Evolutionary conservation across 2,329 filamentous ascomycete genomes (phyloP).

Genomic region (Pseudopyricularia cyperi): DNA sequence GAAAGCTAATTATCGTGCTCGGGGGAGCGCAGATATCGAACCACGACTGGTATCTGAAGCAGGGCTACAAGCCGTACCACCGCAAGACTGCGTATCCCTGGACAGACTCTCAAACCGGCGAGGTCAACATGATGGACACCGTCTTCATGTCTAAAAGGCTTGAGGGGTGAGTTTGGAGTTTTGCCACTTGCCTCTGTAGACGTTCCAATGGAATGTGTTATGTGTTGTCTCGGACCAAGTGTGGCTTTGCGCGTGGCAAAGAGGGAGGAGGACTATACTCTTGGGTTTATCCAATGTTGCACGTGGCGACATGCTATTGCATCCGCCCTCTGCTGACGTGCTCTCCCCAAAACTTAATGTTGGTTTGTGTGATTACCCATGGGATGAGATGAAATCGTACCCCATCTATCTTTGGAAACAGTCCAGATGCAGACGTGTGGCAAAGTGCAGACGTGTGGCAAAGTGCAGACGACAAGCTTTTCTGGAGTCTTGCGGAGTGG

Average conservation of each 20-base stretch:
- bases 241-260: neutral
- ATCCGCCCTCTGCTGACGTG: neutral
- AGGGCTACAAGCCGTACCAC: slow-evolving; percentile 13
- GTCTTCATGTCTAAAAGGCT: slow-evolving; percentile 13
- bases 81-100: slow-evolving; percentile 8
- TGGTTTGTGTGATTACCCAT: neutral
- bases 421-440: too few relatives aligned
- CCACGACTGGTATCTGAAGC: slow-evolving; percentile 17
- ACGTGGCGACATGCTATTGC: neutral
- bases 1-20: neutral
- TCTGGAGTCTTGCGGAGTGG: too few relatives aligned
- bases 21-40: slow-evolving; percentile 7
- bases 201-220: too few relatives aligned
- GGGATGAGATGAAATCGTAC: too few relatives aligned
- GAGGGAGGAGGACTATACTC: too few relatives aligned
- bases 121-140: slow-evolving; percentile 5
- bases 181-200: neutral
- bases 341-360: neutral
- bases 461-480: too few relatives aligned
- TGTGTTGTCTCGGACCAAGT: too few relatives aligned
- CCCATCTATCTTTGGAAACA: too few relatives aligned
- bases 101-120: slow-evolving; percentile 6
- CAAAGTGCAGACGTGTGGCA: too few relatives aligned
- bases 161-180: neutral
- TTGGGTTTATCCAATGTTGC: neutral